Conservation (phyloP, 352 stramenopile genomes). For the Ophiocytium majus region DNA sequence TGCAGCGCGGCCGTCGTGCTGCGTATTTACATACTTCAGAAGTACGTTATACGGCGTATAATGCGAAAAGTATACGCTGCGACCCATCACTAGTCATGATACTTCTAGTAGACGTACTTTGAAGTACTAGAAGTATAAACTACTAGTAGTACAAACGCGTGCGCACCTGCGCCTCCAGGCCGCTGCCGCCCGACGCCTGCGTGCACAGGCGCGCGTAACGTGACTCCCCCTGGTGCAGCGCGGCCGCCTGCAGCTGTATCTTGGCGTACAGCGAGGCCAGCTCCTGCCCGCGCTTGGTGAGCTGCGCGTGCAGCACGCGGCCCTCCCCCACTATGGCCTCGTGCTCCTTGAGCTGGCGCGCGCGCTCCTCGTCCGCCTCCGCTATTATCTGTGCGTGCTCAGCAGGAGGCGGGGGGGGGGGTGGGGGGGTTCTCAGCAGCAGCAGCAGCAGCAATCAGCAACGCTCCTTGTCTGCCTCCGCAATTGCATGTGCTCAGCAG, state of each 20-base stretch:
- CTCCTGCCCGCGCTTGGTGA: constrained; percentile 78
- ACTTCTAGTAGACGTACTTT: constrained; percentile 60
- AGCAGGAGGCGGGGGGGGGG: neutral
- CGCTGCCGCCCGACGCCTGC: neutral
- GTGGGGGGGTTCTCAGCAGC: neutral
- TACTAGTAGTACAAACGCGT: constrained; percentile 7
- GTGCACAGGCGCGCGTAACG: constrained; percentile 4
- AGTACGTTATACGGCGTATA: too few species aligned
- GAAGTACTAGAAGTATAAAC: constrained; percentile 9
- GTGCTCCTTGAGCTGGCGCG: constrained; percentile 73
- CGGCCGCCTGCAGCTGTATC: constrained; percentile 83
- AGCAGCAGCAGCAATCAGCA: too few species aligned
- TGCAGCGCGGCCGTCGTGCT: constrained; percentile 72
- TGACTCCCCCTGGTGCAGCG: constrained; percentile 69
- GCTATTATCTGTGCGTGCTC: constrained; percentile 70
- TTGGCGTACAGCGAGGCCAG: constrained; percentile 80
- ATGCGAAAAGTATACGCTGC: too few species aligned
- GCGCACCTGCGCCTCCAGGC: neutral
- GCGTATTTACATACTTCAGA: too few species aligned
- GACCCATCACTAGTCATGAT: too few species aligned
- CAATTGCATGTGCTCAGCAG: too few species aligned
- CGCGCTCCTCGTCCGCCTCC: constrained; percentile 79
- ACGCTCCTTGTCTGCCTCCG: too few species aligned
- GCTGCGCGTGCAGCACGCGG: constrained; percentile 74
- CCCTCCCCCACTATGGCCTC: constrained; percentile 75